These are phyloP conservation scores for Rhizophagus clarus DNA, from an alignment of 192 early-diverging fungal genomes.

Conservation along the genomic window DNA sequence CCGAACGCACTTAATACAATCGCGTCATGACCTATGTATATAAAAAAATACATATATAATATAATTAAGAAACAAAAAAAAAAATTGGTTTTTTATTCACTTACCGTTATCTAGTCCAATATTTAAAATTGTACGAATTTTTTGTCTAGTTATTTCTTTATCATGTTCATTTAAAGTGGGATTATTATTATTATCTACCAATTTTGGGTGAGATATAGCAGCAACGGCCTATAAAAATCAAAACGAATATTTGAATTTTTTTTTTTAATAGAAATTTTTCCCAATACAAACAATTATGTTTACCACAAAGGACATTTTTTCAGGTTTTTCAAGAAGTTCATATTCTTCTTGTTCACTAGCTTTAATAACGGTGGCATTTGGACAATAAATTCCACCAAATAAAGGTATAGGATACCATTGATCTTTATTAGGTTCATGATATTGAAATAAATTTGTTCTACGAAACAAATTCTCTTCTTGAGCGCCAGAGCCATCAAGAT, in stretches of 20 bases:
- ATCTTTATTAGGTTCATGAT: constrained; percentile 39
- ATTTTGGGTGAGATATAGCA: constrained; percentile 38
- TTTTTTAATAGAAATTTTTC: neutral
- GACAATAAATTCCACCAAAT: constrained; percentile 46
- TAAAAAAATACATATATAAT: too few species aligned
- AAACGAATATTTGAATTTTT: neutral
- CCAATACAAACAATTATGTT: neutral
- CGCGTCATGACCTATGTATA: constrained; percentile 41
- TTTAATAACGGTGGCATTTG: constrained; percentile 43
- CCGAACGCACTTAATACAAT: constrained; percentile 50
- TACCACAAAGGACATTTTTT: constrained; percentile 50
- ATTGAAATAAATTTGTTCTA: constrained; percentile 46
- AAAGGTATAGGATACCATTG: constrained; percentile 47
- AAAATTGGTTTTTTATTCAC: neutral
- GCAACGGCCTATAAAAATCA: constrained; percentile 38
- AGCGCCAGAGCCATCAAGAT: constrained; percentile 38
- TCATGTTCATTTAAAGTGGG: constrained; percentile 41
- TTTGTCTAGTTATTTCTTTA: constrained; percentile 42
- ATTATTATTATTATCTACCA: constrained; percentile 33
- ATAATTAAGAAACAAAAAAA: neutral
- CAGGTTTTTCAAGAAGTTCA: constrained; percentile 41
- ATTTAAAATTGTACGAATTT: constrained; percentile 47
- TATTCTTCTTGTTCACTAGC: constrained; percentile 38
- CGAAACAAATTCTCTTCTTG: constrained; percentile 50
- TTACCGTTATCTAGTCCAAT: constrained; percentile 49